phyloP scores from a whole-genome alignment of 495 filamentous ascomycete genomes.

The Sphaerosporella brunnea region DNA sequence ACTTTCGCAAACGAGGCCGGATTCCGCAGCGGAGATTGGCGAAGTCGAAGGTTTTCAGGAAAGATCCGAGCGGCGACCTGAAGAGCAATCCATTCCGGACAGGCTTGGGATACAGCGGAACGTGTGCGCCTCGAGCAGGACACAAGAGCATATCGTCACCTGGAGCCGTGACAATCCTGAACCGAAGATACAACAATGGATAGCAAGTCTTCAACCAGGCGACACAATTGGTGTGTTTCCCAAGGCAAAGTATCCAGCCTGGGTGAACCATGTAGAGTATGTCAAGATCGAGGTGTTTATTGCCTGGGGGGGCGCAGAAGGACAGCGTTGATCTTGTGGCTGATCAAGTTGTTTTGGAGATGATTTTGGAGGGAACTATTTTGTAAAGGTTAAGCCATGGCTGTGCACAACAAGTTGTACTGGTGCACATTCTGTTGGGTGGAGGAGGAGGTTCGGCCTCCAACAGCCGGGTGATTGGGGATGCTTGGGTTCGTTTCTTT shows the following conservation, averaged over 20 bases:
- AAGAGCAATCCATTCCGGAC: neutral
- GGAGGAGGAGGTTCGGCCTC: too few relatives aligned
- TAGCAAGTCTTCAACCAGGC: neutral
- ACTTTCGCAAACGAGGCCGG: neutral
- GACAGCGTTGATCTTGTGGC: too few relatives aligned
- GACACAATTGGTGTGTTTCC: constrained; percentile 6
- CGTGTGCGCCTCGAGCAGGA: neutral
- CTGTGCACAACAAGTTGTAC: too few relatives aligned
- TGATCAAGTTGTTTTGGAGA: too few relatives aligned
- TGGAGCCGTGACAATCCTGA: constrained; percentile 6
- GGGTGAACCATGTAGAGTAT: constrained; percentile 8
- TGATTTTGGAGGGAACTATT: too few relatives aligned
- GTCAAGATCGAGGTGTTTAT: constrained; percentile 6
- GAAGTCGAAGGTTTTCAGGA: neutral
- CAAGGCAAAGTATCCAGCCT: constrained; percentile 2
- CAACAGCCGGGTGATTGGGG: too few relatives aligned
- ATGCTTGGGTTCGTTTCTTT: too few relatives aligned
- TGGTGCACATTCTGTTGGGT: too few relatives aligned
- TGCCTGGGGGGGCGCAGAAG: constrained; percentile 7
- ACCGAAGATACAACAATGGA: constrained; percentile 2
- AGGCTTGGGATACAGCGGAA: constrained; percentile 9
- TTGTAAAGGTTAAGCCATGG: too few relatives aligned
- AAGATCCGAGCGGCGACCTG: neutral
- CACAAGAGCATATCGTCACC: constrained; percentile 9
- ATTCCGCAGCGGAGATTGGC: neutral